Conservation (phyloP, 306 rosid genomes). For the Morella rubra region DNA sequence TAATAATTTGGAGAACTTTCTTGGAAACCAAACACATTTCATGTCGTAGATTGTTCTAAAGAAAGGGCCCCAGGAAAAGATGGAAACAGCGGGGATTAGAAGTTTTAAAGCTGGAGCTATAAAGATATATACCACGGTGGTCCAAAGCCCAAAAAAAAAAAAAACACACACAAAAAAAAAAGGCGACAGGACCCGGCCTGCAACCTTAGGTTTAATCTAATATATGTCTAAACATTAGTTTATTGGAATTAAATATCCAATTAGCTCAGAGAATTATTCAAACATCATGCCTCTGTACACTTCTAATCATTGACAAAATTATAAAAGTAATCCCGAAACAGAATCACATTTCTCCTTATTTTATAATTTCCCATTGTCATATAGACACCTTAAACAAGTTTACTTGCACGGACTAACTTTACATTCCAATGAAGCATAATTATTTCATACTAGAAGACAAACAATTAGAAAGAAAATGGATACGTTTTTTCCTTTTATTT, state of each 20-base stretch:
- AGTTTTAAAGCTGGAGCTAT: constrained; percentile 5
- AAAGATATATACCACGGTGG: neutral
- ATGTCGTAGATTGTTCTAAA: constrained; percentile 5
- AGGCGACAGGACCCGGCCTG: neutral
- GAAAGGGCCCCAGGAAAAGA: constrained; percentile 18
- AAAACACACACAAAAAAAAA: neutral
- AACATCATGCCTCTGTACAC: neutral
- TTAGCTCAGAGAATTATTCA: neutral
- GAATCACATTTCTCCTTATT: neutral
- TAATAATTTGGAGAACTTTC: constrained; percentile 13
- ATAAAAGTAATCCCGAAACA: neutral
- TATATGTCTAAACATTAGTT: neutral
- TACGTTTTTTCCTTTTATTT: neutral
- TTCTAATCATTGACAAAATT: constrained; percentile 7
- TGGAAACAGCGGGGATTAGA: constrained; percentile 21
- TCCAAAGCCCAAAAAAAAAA: constrained; percentile 7
- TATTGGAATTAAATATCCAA: neutral
- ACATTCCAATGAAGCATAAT: constrained; percentile 5
- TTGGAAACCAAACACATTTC: constrained; percentile 10
- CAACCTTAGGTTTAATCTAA: neutral
- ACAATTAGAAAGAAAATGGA: no score
- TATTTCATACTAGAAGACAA: neutral
- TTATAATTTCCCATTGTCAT: constrained; percentile 3
- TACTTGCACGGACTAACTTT: neutral
- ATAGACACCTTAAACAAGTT: neutral